phyloP scores from a whole-genome alignment of 306 rosid genomes.

The Calophaca sinica region DNA sequence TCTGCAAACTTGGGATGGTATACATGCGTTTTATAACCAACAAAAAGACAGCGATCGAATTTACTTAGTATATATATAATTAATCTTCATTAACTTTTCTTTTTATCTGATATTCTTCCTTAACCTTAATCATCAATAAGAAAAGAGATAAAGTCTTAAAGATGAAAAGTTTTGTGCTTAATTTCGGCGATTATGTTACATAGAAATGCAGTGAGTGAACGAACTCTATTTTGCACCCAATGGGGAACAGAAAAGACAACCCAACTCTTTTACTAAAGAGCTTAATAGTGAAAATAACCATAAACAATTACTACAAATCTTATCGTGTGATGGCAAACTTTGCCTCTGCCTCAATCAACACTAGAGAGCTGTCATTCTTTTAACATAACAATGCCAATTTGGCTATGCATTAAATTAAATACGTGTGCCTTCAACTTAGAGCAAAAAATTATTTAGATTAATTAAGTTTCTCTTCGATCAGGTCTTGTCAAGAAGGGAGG shows the following conservation, averaged over 20 bases:
- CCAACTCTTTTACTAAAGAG: slow-evolving; percentile 33
- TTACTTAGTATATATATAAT: neutral
- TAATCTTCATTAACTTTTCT: slow-evolving; percentile 31
- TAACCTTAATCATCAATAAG: slow-evolving; percentile 25
- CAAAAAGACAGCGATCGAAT: neutral
- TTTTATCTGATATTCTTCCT: slow-evolving; percentile 6
- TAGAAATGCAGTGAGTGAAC: slow-evolving; percentile 25
- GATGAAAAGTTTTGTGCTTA: slow-evolving; percentile 43
- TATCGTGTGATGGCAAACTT: slow-evolving; percentile 29
- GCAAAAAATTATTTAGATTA: slow-evolving; percentile 14
- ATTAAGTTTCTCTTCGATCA: slow-evolving; percentile 7
- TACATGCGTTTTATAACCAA: neutral
- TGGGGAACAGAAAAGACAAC: slow-evolving; percentile 36
- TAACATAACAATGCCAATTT: slow-evolving; percentile 8
- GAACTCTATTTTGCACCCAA: slow-evolving; percentile 4
- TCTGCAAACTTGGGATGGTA: no score
- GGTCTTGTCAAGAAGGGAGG: slow-evolving; percentile 53
- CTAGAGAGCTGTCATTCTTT: slow-evolving; percentile 15
- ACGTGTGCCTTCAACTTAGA: slow-evolving; percentile 37
- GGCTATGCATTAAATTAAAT: slow-evolving; percentile 10
- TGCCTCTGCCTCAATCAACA: neutral
- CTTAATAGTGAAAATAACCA: slow-evolving; percentile 2
- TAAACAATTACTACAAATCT: slow-evolving; percentile 2
- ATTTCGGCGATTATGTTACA: slow-evolving; percentile 12
- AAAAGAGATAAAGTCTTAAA: slow-evolving; percentile 41